phyloP scores from a whole-genome alignment of 306 rosid genomes.

The Corylus heterophylla region DNA sequence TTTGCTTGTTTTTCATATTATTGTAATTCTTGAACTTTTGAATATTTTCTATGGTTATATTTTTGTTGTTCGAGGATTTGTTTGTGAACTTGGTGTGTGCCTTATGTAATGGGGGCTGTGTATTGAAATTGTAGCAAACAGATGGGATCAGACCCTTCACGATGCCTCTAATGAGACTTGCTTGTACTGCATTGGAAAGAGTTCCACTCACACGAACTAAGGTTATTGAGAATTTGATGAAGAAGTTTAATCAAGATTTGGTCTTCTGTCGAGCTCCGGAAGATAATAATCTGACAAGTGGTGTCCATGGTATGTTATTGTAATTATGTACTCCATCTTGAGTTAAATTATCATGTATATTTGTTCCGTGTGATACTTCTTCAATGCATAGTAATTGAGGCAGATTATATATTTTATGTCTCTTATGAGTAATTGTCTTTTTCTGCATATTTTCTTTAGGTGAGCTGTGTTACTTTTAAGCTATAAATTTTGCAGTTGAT shows the following conservation, averaged over 20 bases:
- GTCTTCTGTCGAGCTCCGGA: slow-evolving; percentile 86
- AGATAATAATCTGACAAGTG: slow-evolving; percentile 60
- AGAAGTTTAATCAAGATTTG: slow-evolving; percentile 79
- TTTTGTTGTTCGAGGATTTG: background rate
- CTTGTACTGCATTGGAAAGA: slow-evolving; percentile 92
- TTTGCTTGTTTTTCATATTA: background rate
- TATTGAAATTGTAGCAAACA: slow-evolving; percentile 50
- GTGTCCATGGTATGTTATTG: slow-evolving; percentile 64
- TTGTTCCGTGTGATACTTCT: background rate
- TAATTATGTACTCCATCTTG: background rate
- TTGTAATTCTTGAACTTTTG: background rate
- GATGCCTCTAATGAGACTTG: slow-evolving; percentile 95
- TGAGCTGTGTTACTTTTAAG: background rate
- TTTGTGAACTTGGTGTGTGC: background rate
- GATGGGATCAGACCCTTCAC: slow-evolving; percentile 96
- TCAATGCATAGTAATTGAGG: background rate
- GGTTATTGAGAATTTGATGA: slow-evolving; percentile 72
- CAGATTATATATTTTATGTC: background rate
- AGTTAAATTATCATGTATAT: background rate
- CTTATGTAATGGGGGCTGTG: slow-evolving; percentile 4
- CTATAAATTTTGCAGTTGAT: background rate
- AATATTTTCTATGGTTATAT: background rate
- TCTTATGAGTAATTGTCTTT: background rate
- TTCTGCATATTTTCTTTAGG: background rate
- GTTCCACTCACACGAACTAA: slow-evolving; percentile 81